A percentile compares a stretch with the other conserved stretches of the same genome.
phyloP scores from a whole-genome alignment of 176 grass and related monocot species.

The Triticum turgidum region DNA sequence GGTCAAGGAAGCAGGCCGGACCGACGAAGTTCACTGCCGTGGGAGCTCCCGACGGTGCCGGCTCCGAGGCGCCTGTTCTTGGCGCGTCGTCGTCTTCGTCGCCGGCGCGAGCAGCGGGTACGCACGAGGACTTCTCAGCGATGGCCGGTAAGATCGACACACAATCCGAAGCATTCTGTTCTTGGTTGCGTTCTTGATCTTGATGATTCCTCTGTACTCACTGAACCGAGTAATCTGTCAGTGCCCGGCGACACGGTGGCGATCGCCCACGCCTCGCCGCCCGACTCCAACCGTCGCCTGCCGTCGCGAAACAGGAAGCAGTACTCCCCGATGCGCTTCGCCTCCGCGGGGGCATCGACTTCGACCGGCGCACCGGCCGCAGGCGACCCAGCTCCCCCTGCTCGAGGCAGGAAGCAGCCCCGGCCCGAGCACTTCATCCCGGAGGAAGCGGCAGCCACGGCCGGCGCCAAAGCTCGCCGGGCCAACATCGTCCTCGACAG shows the following conservation, averaged over 20 bases:
- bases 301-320: slow-evolving; percentile 35
- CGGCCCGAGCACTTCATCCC: slow-evolving; percentile 12
- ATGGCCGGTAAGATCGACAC: not conserved
- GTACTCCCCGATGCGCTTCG: not conserved
- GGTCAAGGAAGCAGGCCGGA: not conserved
- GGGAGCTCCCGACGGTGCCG: not conserved
- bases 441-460: not conserved
- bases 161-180: not conserved
- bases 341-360: not conserved
- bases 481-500: slow-evolving; percentile 6
- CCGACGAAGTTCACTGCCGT: not conserved
- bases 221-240: not conserved
- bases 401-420: slow-evolving; percentile 26
- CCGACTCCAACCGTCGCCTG: not conserved
- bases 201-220: not conserved
- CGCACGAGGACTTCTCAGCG: not conserved
- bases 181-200: slow-evolving; percentile 25
- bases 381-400: not conserved
- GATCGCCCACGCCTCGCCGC: slow-evolving; percentile 16
- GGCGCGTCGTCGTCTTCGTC: not conserved
- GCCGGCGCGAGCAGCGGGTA: not conserved
- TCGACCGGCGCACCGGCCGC: not conserved
- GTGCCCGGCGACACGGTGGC: not conserved
- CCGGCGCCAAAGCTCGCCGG: slow-evolving; percentile 16
- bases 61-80: not conserved